Evolutionary conservation across 1,284 basidiomycete species (phyloP).

Genomic region (Dichomitus squalens): DNA sequence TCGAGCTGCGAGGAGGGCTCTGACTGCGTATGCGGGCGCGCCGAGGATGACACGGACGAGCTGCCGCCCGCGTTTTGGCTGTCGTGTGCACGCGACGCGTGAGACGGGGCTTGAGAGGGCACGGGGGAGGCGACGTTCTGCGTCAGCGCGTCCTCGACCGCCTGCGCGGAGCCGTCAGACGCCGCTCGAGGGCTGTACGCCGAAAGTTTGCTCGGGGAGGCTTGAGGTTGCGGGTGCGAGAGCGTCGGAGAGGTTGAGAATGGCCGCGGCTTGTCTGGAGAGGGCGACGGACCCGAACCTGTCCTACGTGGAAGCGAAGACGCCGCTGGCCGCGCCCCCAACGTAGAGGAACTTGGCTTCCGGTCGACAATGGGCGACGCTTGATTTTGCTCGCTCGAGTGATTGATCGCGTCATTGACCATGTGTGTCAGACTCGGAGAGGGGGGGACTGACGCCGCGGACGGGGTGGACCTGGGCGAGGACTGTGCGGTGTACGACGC

Average conservation of each 20-base stretch:
- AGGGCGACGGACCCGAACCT: background rate
- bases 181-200: background rate
- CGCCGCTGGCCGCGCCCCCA: background rate
- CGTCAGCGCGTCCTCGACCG: constrained; percentile 26
- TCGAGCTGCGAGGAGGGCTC: background rate
- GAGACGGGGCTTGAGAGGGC: background rate
- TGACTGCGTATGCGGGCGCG: background rate
- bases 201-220: background rate
- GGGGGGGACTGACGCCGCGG: constrained; percentile 16
- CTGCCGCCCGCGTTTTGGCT: background rate
- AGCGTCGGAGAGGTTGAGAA: background rate
- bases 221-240: background rate
- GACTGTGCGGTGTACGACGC: constrained; percentile 20
- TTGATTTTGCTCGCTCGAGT: constrained; percentile 8
- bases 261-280: background rate
- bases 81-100: too few species aligned
- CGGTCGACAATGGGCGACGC: background rate
- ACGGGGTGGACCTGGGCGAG: constrained; percentile 23
- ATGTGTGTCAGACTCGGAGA: constrained; percentile 22
- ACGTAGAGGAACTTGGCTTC: background rate
- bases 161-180: constrained; percentile 19
- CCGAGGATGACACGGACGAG: background rate
- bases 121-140: constrained; percentile 3
- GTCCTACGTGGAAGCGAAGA: background rate
- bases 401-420: constrained; percentile 24